Base-by-base conservation (phyloP, 192 early-diverging fungal species). In the Podila clonocystis region DNA sequence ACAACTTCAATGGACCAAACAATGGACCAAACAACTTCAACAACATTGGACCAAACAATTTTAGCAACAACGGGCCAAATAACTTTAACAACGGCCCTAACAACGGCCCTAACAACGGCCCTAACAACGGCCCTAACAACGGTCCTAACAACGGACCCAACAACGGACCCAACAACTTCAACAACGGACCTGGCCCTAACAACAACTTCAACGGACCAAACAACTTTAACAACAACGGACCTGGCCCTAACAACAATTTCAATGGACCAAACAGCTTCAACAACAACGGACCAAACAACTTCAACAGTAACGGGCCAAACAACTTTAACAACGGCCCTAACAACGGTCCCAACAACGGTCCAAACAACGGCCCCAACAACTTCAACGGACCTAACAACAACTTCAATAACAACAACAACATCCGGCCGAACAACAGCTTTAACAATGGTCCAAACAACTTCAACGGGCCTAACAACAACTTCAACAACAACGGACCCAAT, bases 401-500 rank as follows among this genome's bases (percentile, higher is more conserved):
- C 58, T 30, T 30, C 58, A 26, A 29, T 2, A 31, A 31, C 24
- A 68, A 26, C 58, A 77, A 65, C 63, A 63, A n/a, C 33, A 50
- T 58, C 26, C 28, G 52, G 24, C 59, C 63, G 4, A 70, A 78
- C 50, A 65, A 19, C 59, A 62, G 38, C 50, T 52, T 19, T 12
- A 71, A 52, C 69, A 57, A 58, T 36, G 58, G 58, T 3, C 58
- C 58, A n/a, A n/a, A n/a, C n/a, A n/a, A n/a, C n/a, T n/a, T n/a
- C 24, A 75, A 60, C 24, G 30, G 58, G 2, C 58, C 58, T 29
- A 60, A 60, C 30, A 60, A 60, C 30, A 60, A 60, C 28, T 60
- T 60, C 24, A 30, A 26, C 58, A 60, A 60, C 58, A 26, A 31
- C 28, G 30, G 30, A 24, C 24, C 24, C 26, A 60, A 60, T 12